These are phyloP conservation scores for Aspergillus aculeatus DNA, from an alignment of 2,329 filamentous ascomycete species.

Conservation along the genomic window DNA sequence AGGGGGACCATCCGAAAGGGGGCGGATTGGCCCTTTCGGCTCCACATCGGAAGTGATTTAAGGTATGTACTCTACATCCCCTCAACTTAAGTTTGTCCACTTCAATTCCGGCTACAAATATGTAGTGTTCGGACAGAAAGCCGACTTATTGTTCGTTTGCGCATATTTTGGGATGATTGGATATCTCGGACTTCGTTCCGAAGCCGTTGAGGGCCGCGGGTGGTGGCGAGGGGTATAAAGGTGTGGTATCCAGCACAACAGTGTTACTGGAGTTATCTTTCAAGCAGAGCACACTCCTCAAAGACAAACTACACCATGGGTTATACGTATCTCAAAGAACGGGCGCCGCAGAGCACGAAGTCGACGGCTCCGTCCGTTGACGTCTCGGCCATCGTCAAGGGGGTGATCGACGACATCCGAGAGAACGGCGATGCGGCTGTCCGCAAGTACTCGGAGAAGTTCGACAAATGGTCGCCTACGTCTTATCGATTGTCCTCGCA, in stretches of 20 bases:
- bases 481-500: constrained; percentile 50
- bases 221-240: too few relatives aligned
- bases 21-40: background rate
- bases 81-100: background rate
- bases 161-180: too few relatives aligned
- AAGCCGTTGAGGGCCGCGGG: too few relatives aligned
- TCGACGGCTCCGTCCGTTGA: constrained; percentile 8
- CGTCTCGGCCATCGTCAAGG: constrained; percentile 46
- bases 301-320: too few relatives aligned
- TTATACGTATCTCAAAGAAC: constrained; percentile 2
- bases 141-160: too few relatives aligned
- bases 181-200: too few relatives aligned
- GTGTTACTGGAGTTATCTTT: too few relatives aligned
- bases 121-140: background rate
- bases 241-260: too few relatives aligned
- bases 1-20: background rate
- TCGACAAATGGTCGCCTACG: constrained; percentile 54
- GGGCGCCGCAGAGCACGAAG: background rate
- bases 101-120: background rate
- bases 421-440: constrained; percentile 51
- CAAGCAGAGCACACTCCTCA: too few relatives aligned
- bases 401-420: constrained; percentile 51
- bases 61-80: too few relatives aligned
- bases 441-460: constrained; percentile 51
- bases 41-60: background rate